These are phyloP conservation scores for Arachis hypogaea DNA, from an alignment of 306 rosid genomes.

Conservation along the genomic window DNA sequence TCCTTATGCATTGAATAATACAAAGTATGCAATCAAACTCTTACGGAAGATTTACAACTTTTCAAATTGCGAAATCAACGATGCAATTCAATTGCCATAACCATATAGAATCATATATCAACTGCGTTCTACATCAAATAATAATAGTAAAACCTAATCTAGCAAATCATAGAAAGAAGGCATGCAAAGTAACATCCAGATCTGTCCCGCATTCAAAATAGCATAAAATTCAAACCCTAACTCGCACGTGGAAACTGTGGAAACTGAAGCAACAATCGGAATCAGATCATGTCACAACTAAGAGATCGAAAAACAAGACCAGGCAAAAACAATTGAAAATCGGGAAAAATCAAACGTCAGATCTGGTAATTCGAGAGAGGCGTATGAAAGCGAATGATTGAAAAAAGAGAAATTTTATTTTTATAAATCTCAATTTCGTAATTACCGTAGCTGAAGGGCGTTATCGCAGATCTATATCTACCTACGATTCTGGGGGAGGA, in stretches of 20 bases:
- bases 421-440: too few species aligned
- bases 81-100: background rate
- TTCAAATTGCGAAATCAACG: background rate
- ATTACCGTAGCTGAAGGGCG: constrained; percentile 22
- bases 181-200: constrained; percentile 1
- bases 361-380: constrained; percentile 8
- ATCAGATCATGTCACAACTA: background rate
- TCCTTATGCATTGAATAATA: background rate
- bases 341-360: background rate
- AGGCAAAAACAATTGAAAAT: background rate
- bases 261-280: background rate
- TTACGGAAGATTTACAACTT: background rate
- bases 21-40: background rate
- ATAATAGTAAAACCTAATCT: background rate
- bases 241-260: background rate
- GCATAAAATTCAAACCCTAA: constrained; percentile 29
- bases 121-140: background rate
- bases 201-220: background rate
- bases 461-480: constrained; percentile 1
- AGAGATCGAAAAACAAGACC: constrained; percentile 15
- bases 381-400: background rate
- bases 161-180: background rate
- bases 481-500: background rate
- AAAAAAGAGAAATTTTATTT: background rate
- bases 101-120: constrained; percentile 11